These are phyloP conservation scores for Apocynum venetum DNA, from an alignment of 257 asterid species.

Conservation along the genomic window DNA sequence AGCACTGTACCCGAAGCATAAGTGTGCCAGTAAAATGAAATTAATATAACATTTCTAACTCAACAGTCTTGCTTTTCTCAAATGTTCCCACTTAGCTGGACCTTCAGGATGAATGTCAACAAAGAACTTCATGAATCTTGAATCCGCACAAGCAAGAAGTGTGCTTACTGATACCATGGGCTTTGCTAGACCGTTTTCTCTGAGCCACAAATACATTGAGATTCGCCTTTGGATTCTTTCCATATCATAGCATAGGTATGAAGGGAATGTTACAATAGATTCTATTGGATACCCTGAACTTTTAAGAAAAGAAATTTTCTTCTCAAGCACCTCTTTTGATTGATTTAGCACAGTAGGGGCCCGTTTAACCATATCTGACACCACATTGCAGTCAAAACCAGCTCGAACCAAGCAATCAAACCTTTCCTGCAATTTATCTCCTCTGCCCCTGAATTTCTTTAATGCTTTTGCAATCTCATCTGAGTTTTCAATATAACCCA, in stretches of 20 bases:
- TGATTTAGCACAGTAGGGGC: slow-evolving; percentile 72
- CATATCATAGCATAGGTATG: slow-evolving; percentile 74
- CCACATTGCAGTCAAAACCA: slow-evolving; percentile 68
- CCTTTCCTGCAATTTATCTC: slow-evolving; percentile 89
- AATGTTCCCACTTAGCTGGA: slow-evolving; percentile 60
- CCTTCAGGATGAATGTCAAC: slow-evolving; percentile 79
- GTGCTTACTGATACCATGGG: slow-evolving; percentile 68
- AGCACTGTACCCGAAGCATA: no score
- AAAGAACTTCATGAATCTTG: slow-evolving; percentile 58
- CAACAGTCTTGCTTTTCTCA: slow-evolving; percentile 32
- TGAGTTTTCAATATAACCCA: slow-evolving; percentile 77
- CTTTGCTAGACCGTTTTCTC: slow-evolving; percentile 68
- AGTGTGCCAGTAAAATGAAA: background rate
- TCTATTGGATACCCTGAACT: slow-evolving; percentile 67
- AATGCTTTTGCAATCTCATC: slow-evolving; percentile 85
- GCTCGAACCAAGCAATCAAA: slow-evolving; percentile 72
- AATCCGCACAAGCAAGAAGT: slow-evolving; percentile 69
- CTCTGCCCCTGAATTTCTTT: slow-evolving; percentile 79
- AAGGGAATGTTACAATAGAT: slow-evolving; percentile 60
- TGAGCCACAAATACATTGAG: slow-evolving; percentile 76
- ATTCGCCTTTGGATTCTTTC: slow-evolving; percentile 60
- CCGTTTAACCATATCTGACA: slow-evolving; percentile 59
- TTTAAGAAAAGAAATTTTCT: slow-evolving; percentile 55
- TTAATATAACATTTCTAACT: slow-evolving; percentile 12
- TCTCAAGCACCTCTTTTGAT: slow-evolving; percentile 55